phyloP scores from a whole-genome alignment of 139 green algal species.

The Auxenochlorella pyrenoidosa region DNA sequence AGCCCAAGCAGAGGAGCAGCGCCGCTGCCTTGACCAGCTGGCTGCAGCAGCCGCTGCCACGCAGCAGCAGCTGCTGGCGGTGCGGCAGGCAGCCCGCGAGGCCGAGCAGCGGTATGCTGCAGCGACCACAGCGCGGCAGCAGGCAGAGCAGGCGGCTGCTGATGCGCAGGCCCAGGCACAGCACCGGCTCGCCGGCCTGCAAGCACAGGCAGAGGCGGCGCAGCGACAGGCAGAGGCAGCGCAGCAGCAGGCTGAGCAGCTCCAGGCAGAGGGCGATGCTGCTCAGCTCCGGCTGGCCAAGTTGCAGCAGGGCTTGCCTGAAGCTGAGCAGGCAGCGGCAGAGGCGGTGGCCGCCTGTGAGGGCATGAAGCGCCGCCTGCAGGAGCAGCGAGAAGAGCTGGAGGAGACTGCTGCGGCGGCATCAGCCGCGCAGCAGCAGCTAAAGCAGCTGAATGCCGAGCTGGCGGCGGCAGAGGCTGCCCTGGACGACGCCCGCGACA shows the following conservation, averaged over 20 bases:
- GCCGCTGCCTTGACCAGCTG: neutral
- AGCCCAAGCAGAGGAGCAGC: neutral
- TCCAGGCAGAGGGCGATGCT: neutral
- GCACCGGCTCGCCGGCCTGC: neutral
- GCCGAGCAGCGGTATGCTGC: neutral
- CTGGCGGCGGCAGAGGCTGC: neutral
- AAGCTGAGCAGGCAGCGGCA: neutral
- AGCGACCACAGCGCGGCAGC: neutral
- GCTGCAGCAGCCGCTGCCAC: neutral
- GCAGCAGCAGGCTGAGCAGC: neutral
- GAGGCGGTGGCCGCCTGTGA: neutral
- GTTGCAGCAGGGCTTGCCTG: neutral
- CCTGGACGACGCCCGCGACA: neutral
- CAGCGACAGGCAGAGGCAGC: neutral
- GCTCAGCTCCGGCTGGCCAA: neutral
- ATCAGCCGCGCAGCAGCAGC: neutral
- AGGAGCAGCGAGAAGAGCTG: neutral
- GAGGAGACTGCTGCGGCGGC: neutral
- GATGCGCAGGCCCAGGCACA: neutral
- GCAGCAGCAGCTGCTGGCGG: conserved; percentile 9
- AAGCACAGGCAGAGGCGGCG: neutral
- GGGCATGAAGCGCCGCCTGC: neutral
- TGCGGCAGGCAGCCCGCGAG: neutral
- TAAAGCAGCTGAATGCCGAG: neutral
- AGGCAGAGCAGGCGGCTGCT: neutral